phyloP scores from a whole-genome alignment of 139 green algal species.

The Chlorella vulgaris region DNA sequence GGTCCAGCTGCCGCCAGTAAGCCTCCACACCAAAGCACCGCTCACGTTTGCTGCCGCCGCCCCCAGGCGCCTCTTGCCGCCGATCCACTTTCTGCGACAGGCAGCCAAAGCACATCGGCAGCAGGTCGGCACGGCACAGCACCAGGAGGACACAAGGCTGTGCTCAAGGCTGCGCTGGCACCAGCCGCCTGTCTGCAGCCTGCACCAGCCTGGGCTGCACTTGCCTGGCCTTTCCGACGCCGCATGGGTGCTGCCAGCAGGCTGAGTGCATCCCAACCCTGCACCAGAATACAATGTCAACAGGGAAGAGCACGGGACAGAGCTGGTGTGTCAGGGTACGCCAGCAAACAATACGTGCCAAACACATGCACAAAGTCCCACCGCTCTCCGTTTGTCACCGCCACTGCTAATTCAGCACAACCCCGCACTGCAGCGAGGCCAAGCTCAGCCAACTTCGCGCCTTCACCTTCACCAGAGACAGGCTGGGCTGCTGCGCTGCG shows the following conservation, averaged over 20 bases:
- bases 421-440: too few species aligned
- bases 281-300: neutral
- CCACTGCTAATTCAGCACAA: too few species aligned
- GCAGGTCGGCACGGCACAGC: too few species aligned
- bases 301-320: neutral
- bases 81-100: slow-evolving; percentile 3
- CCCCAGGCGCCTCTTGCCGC: neutral
- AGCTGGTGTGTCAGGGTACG: neutral
- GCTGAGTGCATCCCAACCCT: slow-evolving; percentile 27
- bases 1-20: slow-evolving; percentile 35
- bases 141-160: too few species aligned
- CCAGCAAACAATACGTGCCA: neutral
- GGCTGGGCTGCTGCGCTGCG: slow-evolving; percentile 28
- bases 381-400: neutral
- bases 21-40: slow-evolving; percentile 31
- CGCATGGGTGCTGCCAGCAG: neutral
- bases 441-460: neutral
- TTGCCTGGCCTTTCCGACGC: slow-evolving; percentile 21
- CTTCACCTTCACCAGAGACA: slow-evolving; percentile 29
- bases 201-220: neutral
- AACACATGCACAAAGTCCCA: too few species aligned
- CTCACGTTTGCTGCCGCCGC: slow-evolving; percentile 30
- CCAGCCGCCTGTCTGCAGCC: too few species aligned
- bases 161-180: too few species aligned
- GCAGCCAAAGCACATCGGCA: too few species aligned